These are phyloP conservation scores for Oryza officinalis DNA, from an alignment of 176 grass and related monocot genomes.

Conservation along the genomic window DNA sequence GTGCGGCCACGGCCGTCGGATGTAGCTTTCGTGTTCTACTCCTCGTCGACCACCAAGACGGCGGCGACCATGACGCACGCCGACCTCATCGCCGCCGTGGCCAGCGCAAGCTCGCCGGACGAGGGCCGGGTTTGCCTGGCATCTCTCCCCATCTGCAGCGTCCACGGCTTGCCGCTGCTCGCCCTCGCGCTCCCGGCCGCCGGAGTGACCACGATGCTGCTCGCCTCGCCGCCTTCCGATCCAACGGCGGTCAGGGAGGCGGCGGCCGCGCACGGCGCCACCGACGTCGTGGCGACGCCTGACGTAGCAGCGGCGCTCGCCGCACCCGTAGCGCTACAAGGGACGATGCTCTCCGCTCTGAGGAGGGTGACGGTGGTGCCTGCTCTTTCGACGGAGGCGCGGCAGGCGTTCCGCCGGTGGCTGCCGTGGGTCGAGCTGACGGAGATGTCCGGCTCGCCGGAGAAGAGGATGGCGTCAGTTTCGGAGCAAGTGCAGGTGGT, in stretches of 20 bases:
- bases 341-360: conserved; percentile 22
- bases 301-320: conserved; percentile 19
- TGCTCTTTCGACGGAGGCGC: not conserved
- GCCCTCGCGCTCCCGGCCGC: conserved; percentile 32
- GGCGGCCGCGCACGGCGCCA: conserved; percentile 31
- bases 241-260: not conserved
- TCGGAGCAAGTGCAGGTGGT: not conserved
- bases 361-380: conserved; percentile 31
- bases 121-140: conserved; percentile 28
- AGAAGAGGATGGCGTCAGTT: not conserved
- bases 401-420: conserved; percentile 21
- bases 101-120: not conserved
- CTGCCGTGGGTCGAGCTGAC: conserved; percentile 39
- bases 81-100: conserved; percentile 3
- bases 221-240: not conserved
- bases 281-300: conserved; percentile 35
- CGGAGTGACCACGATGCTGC: conserved; percentile 37
- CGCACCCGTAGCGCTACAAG: not conserved
- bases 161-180: conserved; percentile 39
- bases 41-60: conserved; percentile 16
- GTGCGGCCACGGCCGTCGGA: not conserved
- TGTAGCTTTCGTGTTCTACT: conserved; percentile 31
- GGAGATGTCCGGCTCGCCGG: not conserved
- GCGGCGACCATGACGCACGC: conserved; percentile 34
- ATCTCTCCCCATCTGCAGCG: conserved; percentile 24